These are phyloP conservation scores for Spergularia marina DNA, from an alignment of 148 eudicot species.

Conservation along the genomic window DNA sequence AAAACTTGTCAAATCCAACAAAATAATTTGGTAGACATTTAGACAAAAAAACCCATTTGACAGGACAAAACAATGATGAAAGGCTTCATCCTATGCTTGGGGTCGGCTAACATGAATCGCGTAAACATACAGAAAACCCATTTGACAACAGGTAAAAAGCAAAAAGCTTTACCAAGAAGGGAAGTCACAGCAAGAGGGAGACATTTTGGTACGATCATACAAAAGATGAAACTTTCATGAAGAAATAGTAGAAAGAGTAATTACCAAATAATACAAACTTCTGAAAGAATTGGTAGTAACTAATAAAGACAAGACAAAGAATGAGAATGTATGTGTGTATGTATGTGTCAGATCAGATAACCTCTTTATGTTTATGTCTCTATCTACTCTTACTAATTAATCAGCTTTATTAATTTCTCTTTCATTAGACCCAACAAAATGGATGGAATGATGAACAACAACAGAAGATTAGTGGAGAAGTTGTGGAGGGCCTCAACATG, in stretches of 20 bases:
- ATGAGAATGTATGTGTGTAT: background rate
- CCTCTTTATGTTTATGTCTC: background rate
- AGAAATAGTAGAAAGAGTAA: background rate
- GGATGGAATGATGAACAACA: background rate
- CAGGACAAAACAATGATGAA: too few relatives aligned
- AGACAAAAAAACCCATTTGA: too few relatives aligned
- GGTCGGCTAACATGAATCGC: too few relatives aligned
- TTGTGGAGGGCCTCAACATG: background rate
- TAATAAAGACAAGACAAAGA: background rate
- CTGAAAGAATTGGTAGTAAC: background rate
- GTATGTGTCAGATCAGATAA: background rate
- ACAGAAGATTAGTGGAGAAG: background rate
- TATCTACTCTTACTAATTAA: background rate
- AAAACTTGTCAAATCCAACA: background rate
- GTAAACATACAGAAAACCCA: too few relatives aligned
- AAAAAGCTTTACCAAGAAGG: conserved; percentile 1
- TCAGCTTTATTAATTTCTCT: background rate
- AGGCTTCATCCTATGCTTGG: too few relatives aligned
- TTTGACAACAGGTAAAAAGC: background rate
- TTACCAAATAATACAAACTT: background rate
- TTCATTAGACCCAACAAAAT: background rate
- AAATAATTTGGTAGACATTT: background rate
- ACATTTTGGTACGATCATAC: background rate
- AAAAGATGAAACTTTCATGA: background rate
- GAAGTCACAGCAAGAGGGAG: background rate